Percentiles rank a stretch among this genome's conserved stretches.
These are phyloP conservation scores for Bondarzewia mesenterica DNA, from an alignment of 1,284 basidiomycete species.

Conservation along the genomic window DNA sequence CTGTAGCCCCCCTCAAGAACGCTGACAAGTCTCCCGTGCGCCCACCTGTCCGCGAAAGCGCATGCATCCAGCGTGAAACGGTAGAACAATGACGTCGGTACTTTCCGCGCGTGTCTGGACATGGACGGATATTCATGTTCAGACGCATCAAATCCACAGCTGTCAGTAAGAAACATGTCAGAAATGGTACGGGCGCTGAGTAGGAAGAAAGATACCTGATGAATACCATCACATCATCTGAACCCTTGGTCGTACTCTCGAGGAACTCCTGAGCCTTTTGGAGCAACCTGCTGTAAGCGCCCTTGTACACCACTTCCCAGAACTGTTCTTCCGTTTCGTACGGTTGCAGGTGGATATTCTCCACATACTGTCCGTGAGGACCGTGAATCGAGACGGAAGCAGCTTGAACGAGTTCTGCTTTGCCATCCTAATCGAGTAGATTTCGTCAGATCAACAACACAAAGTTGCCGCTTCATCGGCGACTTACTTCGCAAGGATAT, in stretches of 20 bases:
- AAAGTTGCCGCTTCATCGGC: neutral
- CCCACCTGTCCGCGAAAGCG: constrained; percentile 57
- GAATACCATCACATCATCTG: constrained; percentile 74
- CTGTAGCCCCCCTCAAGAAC: constrained; percentile 95
- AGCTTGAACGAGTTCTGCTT: constrained; percentile 70
- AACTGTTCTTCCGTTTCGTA: constrained; percentile 76
- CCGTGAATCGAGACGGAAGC: constrained; percentile 78
- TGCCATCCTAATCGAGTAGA: constrained; percentile 57
- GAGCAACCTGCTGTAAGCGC: constrained; percentile 66
- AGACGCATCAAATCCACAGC: constrained; percentile 89
- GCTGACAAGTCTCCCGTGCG: constrained; percentile 71
- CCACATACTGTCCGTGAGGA: constrained; percentile 83
- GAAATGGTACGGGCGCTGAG: neutral
- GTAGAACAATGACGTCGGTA: constrained; percentile 83
- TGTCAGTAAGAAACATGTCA: constrained; percentile 18
- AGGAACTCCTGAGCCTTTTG: constrained; percentile 70
- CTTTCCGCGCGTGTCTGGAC: constrained; percentile 88
- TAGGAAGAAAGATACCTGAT: constrained; percentile 56
- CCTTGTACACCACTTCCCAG: constrained; percentile 64
- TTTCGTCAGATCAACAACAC: neutral
- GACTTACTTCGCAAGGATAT: constrained; percentile 80
- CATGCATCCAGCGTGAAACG: constrained; percentile 76
- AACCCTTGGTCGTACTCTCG: constrained; percentile 51
- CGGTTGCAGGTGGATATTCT: constrained; percentile 83
- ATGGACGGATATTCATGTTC: constrained; percentile 89